These are phyloP conservation scores for Neurospora discreta DNA, from an alignment of 495 filamentous ascomycete genomes.

Conservation along the genomic window DNA sequence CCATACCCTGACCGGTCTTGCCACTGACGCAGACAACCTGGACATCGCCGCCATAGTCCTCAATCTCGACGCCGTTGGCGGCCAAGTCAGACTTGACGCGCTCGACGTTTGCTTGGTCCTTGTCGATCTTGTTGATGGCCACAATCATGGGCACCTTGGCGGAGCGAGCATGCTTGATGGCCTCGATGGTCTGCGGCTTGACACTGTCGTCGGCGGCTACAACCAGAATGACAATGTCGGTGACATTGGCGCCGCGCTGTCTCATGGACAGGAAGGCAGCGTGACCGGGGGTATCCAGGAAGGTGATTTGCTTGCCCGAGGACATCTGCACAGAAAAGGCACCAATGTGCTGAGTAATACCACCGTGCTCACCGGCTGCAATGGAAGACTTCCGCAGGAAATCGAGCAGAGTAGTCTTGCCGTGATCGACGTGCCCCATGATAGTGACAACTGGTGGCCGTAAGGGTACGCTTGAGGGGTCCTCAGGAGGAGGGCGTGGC, in stretches of 20 bases:
- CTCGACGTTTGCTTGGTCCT: constrained; percentile 64
- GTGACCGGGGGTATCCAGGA: constrained; percentile 95
- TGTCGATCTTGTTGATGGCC: constrained; percentile 97
- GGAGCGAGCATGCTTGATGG: constrained; percentile 84
- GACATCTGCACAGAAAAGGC: constrained; percentile 91
- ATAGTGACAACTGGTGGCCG: constrained; percentile 95
- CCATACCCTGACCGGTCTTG: constrained; percentile 88
- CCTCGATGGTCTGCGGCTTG: constrained; percentile 93
- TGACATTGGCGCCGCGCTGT: constrained; percentile 88
- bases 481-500: constrained; percentile 58
- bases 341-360: constrained; percentile 98
- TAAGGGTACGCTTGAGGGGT: constrained; percentile 55
- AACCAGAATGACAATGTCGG: constrained; percentile 92
- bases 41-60: constrained; percentile 91
- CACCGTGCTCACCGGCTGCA: constrained; percentile 82
- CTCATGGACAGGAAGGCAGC: constrained; percentile 94
- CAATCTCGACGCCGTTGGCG: constrained; percentile 76
- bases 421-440: constrained; percentile 99
- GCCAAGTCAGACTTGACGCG: constrained; percentile 81
- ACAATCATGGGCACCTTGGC: constrained; percentile 94
- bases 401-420: constrained; percentile 94
- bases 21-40: constrained; percentile 86
- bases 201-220: constrained; percentile 97
- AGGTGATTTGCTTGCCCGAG: constrained; percentile 79
- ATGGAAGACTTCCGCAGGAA: constrained; percentile 89